Base-by-base conservation (phyloP, 1,139 yeast genomes). In the Tardiomyces depauwii region DNA sequence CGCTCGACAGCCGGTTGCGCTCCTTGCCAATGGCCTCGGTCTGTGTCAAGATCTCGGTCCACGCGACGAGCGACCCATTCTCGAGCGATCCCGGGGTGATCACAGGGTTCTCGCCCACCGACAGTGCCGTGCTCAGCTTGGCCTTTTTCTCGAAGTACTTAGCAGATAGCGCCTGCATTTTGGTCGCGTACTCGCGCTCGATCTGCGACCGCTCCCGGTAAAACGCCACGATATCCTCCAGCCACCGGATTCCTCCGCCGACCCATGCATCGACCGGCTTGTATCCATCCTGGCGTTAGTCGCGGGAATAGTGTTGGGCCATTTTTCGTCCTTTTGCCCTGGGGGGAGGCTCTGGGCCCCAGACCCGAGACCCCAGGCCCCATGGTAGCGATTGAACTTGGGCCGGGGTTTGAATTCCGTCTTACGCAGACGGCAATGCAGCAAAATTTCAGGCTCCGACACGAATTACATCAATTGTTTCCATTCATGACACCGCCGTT, bases 71-170 rank as follows among this genome's bases (percentile, higher is more conserved):
- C n/a, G 87, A 75, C 0, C 96, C 96, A 53, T 86, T 77, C 60
- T 93, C 98, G 45, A 91, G 69, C 0, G 96, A 88, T 0, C 99
- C 98, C 0, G 98, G 97, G 0, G 99, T 91, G 46, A 86, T 76
- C 42, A 80, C 77, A 0, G 99, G 98, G 25, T 77, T 76, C 52
- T 87, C 95, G 25, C 99, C 99, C 7, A 93, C 98, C 38, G 91
- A 80, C 33, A 93, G 66, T 19, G 68, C 65, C 0, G 93, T 77
- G 25, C 87, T 72, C 12, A 73, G 64, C 55, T 77, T 78, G 40
- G 95, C 82, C 61, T 89, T 87, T 63, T 78, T 83, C 49, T 81
- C 84, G 57, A 86, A 80, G 55, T 79, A 85, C 51, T 78, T 84
- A 49, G 79, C 69, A 44, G 87, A 74, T 52, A 93, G 66, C 10